Evolutionary conservation across 106 monocot genomes (phyloP).

Genomic region (Dendrobium chrysotoxum): DNA sequence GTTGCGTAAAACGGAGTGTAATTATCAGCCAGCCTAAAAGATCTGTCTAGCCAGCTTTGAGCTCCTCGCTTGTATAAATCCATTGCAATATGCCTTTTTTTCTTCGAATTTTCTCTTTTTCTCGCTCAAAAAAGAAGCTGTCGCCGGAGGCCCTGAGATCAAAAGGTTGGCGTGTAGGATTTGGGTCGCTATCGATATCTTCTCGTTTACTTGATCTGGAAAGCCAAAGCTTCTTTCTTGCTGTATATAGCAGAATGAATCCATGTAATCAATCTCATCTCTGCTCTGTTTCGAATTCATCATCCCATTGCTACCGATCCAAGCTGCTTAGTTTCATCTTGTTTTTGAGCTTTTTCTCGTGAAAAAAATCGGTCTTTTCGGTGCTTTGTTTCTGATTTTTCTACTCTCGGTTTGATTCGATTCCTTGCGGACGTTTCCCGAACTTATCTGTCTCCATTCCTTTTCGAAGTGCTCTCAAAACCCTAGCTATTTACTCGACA

Average conservation of each 20-base stretch:
- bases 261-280: neutral
- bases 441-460: no score
- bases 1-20: neutral
- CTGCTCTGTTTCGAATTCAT: neutral
- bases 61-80: neutral
- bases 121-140: neutral
- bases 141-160: neutral
- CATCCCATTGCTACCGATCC: neutral
- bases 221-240: neutral
- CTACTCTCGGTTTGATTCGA: neutral
- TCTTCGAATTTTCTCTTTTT: neutral
- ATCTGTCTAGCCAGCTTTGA: neutral
- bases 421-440: conserved; percentile 1
- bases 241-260: neutral
- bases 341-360: conserved; percentile 2
- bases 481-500: neutral
- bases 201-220: neutral
- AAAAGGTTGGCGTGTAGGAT: neutral
- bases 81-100: neutral
- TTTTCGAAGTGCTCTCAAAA: conserved; percentile 3
- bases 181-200: conserved; percentile 1
- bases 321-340: conserved; percentile 4
- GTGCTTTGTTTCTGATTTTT: neutral
- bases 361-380: conserved; percentile 1
- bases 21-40: neutral